These are phyloP conservation scores for Erythrobasidium hasegawianum DNA, from an alignment of 1,284 basidiomycete genomes.

Conservation along the genomic window DNA sequence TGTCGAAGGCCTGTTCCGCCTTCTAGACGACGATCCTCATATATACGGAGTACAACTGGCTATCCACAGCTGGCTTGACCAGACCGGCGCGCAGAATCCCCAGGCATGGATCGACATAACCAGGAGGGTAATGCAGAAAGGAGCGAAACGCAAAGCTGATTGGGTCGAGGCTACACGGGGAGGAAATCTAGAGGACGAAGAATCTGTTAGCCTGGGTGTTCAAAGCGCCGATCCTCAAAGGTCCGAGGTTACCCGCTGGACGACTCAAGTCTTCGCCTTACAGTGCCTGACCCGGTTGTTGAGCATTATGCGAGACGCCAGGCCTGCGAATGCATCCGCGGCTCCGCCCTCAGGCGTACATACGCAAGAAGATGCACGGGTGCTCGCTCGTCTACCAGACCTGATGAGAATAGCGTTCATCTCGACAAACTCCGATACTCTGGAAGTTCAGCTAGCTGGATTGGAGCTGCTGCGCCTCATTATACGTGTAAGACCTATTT, in stretches of 20 bases:
- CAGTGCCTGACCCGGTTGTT: conserved; percentile 90
- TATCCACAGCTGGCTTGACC: conserved; percentile 90
- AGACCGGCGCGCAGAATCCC: conserved; percentile 87
- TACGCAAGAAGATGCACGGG: conserved; percentile 32
- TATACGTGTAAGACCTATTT: conserved; percentile 63
- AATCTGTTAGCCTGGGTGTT: conserved; percentile 59
- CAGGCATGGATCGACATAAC: conserved; percentile 98
- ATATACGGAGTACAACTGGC: conserved; percentile 93
- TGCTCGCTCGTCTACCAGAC: conserved; percentile 80
- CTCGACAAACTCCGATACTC: conserved; percentile 90
- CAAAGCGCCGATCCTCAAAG: conserved; percentile 9
- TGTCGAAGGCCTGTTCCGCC: conserved; percentile 89
- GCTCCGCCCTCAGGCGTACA: conserved; percentile 48
- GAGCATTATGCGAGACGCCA: conserved; percentile 66
- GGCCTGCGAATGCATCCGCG: conserved; percentile 67
- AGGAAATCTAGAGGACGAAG: conserved; percentile 64
- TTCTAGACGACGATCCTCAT: conserved; percentile 88
- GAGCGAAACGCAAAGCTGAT: conserved; percentile 44
- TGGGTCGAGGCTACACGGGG: conserved; percentile 50
- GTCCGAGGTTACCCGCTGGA: conserved; percentile 61
- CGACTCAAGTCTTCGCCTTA: conserved; percentile 92
- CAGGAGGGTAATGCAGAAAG: conserved; percentile 81
- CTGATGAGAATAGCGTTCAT: conserved; percentile 97
- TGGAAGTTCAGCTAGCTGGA: conserved; percentile 91
- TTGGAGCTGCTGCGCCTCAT: conserved; percentile 85